These are phyloP conservation scores for Herpetomonas tarakana DNA, from an alignment of 208 protist genomes.

Conservation along the genomic window DNA sequence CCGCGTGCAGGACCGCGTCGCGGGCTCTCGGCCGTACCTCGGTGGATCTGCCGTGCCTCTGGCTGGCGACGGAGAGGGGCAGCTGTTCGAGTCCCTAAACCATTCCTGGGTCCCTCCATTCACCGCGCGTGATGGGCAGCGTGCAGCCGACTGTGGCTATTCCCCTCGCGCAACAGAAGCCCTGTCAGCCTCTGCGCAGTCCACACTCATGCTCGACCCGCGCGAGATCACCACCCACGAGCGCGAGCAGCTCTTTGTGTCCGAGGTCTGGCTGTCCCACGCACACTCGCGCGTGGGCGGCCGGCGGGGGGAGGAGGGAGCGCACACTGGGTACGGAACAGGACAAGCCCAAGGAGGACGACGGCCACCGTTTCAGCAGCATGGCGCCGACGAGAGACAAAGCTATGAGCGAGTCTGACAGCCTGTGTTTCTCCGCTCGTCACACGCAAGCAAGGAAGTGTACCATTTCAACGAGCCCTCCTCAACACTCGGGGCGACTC, in stretches of 20 bases:
- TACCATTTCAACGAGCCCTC: too few species aligned
- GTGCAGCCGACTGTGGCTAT: neutral
- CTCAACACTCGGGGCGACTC: too few species aligned
- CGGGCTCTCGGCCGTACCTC: too few species aligned
- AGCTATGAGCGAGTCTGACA: too few species aligned
- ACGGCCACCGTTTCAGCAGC: too few species aligned
- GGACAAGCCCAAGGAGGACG: too few species aligned
- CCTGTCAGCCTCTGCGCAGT: neutral
- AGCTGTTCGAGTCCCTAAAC: neutral
- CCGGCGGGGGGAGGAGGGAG: neutral
- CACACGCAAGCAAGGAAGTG: too few species aligned
- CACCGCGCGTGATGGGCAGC: too few species aligned
- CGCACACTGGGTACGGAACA: constrained; percentile 15
- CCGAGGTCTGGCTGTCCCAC: constrained; percentile 28
- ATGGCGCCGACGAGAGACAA: too few species aligned
- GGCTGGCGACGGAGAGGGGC: too few species aligned
- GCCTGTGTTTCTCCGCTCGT: too few species aligned
- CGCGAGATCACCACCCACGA: constrained; percentile 52
- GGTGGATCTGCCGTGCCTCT: too few species aligned
- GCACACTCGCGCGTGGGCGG: constrained; percentile 1
- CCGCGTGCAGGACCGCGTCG: neutral
- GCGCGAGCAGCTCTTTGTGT: constrained; percentile 68
- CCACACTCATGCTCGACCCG: constrained; percentile 5
- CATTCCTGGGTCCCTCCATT: neutral
- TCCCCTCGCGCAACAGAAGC: neutral